Evolutionary conservation across 2,329 filamentous ascomycete species (phyloP).

Genomic region (Ceratocystis alfenasii): DNA sequence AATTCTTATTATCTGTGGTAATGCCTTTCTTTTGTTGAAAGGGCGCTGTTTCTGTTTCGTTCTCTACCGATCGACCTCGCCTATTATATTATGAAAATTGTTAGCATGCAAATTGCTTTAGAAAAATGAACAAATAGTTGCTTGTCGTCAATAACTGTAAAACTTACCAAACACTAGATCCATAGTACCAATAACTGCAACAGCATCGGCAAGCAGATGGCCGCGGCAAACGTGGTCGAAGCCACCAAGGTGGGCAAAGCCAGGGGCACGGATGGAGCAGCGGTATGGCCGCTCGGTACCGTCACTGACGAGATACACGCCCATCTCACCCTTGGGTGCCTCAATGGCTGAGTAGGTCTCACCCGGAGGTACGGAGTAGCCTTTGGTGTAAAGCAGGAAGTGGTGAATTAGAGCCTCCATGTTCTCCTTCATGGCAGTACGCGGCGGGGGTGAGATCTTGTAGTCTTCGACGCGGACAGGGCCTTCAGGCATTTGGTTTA

Average conservation of each 20-base stretch:
- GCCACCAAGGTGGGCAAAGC: slow-evolving; percentile 85
- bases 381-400: slow-evolving; percentile 97
- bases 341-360: slow-evolving; percentile 98
- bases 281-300: slow-evolving; percentile 93
- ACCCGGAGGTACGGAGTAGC: slow-evolving; percentile 89
- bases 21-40: slow-evolving; percentile 22
- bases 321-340: slow-evolving; percentile 99
- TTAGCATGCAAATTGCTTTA: slow-evolving; percentile 28
- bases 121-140: not conserved
- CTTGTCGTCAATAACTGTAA: not conserved
- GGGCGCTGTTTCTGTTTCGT: slow-evolving; percentile 19
- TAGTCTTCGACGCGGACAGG: slow-evolving; percentile 96
- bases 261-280: slow-evolving; percentile 92
- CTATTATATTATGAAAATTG: slow-evolving; percentile 28
- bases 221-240: slow-evolving; percentile 91
- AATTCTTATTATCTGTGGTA: slow-evolving; percentile 21
- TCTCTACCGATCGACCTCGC: slow-evolving; percentile 49
- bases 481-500: slow-evolving; percentile 96
- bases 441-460: slow-evolving; percentile 93
- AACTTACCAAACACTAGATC: slow-evolving; percentile 74
- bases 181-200: slow-evolving; percentile 88
- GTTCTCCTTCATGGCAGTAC: slow-evolving; percentile 99
- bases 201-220: slow-evolving; percentile 88
- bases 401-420: slow-evolving; percentile 99
- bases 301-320: slow-evolving; percentile 89